These are phyloP conservation scores for Penicillium ucsense DNA, from an alignment of 495 filamentous ascomycete species.

Conservation along the genomic window DNA sequence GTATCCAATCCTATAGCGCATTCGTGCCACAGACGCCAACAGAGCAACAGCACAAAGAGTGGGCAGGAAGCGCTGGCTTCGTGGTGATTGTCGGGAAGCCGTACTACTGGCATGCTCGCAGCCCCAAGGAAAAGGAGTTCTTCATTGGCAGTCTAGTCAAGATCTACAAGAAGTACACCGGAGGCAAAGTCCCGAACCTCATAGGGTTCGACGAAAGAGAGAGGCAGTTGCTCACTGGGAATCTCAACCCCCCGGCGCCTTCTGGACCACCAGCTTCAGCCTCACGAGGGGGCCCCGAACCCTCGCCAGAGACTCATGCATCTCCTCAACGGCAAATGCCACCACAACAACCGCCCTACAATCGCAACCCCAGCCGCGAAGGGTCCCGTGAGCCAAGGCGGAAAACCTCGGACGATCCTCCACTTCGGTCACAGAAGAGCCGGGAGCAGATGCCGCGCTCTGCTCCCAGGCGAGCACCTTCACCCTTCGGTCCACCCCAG, in stretches of 20 bases:
- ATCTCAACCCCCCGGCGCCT: conserved; percentile 22
- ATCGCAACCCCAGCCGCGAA: conserved; percentile 29
- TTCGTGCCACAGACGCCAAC: conserved; percentile 39
- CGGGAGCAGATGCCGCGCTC: conserved; percentile 37
- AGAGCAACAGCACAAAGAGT: conserved; percentile 60
- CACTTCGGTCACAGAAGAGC: conserved; percentile 33
- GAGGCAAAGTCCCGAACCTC: conserved; percentile 69
- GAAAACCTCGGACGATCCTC: conserved; percentile 33
- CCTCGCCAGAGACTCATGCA: conserved; percentile 26
- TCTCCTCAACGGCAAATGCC: conserved; percentile 15
- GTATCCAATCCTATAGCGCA: conserved; percentile 67
- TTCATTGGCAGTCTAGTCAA: conserved; percentile 92
- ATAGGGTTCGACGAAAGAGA: conserved; percentile 75
- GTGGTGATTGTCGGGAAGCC: conserved; percentile 83
- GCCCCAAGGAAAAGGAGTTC: conserved; percentile 92
- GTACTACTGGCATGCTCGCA: conserved; percentile 93
- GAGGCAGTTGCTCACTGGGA: conserved; percentile 56
- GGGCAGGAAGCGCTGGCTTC: conserved; percentile 75
- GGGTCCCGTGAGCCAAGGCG: conserved; percentile 22
- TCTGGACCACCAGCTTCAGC: conserved; percentile 23
- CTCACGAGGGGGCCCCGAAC: conserved; percentile 22
- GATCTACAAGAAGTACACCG: conserved; percentile 92
- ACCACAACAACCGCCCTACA: conserved; percentile 10
- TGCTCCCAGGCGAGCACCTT: conserved; percentile 16
- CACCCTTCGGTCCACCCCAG: conserved; percentile 16